Evolutionary conservation across 2,329 filamentous ascomycete genomes (phyloP), one percentile per base, ranked within the genome.

Genomic region (Aspergillus floridensis): DNA sequence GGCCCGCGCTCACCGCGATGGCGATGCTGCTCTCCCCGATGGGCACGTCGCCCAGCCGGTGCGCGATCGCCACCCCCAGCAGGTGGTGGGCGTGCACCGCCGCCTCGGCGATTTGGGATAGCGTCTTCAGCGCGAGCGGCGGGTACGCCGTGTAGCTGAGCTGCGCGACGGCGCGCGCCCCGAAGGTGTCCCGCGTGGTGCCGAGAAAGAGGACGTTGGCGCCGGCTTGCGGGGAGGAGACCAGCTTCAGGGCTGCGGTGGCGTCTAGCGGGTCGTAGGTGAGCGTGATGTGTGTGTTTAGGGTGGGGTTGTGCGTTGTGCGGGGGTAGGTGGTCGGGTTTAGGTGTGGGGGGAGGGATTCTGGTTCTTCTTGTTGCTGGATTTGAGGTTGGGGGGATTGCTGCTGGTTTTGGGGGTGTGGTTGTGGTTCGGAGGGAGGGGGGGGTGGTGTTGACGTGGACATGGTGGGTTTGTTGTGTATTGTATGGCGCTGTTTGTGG

Each of bases 1-100:
- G 95, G 38, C 90, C 86, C 29, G 91, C 84, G 48, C 90, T 92
- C 4, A 97, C 90, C 1, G 91, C 90, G 68, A 98, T 92, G 57
- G 96, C 79, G 62, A 99, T 93, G 72, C 91, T 96, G 78, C 97
- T 93, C 76, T 97, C 91, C n/a, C 88, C 89, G 57, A 98, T 88
- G 2, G 91, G 91, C 16, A 97, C 93, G 21, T 86, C 82, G 0
- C 95, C 95, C 3, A 98, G 81, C 4, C 93, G 86, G 77, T 98
- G 95, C 14, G 90, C 82, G 74, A 98, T 90, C 53, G 89, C 87
- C 59, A 98, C 86, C 7, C 86, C 89, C 41, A 85, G 84, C 19
- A 96, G 83, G 0, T 74, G 77, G 72, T 96, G 87, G 65, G 76
- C 69, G 16, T 77, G 75, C 3, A 93, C 76, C 4, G 80, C 74